Base-by-base conservation (phyloP, 257 asterid species). In the Fraxinus anomala region DNA sequence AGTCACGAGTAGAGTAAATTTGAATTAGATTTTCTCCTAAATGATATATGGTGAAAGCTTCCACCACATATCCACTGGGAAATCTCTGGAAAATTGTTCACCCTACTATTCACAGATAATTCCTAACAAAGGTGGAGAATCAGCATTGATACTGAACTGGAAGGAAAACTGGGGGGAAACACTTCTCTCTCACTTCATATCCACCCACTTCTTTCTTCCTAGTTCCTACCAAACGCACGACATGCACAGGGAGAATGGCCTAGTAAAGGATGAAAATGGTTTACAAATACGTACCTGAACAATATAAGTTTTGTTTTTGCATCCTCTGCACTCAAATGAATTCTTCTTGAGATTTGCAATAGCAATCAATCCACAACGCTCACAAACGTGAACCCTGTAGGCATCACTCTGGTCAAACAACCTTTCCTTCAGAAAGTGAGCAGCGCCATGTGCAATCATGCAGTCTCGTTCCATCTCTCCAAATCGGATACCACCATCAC, bases 381-480 rank as follows among this genome's bases (percentile, higher is more conserved):
- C 98, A 36, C 98, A 95, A 17, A 95, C 97, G 70, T 95, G 99
- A 65, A 95, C 87, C 83, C 98, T 87, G 44, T 95, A 95, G 0
- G 99, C 99, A 79, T 95, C 99, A 72, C 99, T 95, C 49, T 95
- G 99, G 83, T 95, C 98, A 80, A 95, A 95, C 89, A 95, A 68
- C 59, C 97, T 87, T 75, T 95, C 97, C 85, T 95, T 95, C 0
- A 95, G 89, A 77, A 93, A 95, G 81, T 95, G 97, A 69, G 99
- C 97, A 0, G 99, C 99, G 16, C 99, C 99, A 21, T 95, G 98
- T 0, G 98, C 99, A 87, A 95, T 93, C 97, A 95, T 95, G 75
- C 99, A 95, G 78, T 95, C 99, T 23, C 98, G 87, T 82, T 95
- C 99, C 99, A 95, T 95, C 83, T 95, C 99, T 68, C 99, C 99